These are phyloP conservation scores for Calonectria naviculata DNA, from an alignment of 2,329 filamentous ascomycete genomes.

Conservation along the genomic window DNA sequence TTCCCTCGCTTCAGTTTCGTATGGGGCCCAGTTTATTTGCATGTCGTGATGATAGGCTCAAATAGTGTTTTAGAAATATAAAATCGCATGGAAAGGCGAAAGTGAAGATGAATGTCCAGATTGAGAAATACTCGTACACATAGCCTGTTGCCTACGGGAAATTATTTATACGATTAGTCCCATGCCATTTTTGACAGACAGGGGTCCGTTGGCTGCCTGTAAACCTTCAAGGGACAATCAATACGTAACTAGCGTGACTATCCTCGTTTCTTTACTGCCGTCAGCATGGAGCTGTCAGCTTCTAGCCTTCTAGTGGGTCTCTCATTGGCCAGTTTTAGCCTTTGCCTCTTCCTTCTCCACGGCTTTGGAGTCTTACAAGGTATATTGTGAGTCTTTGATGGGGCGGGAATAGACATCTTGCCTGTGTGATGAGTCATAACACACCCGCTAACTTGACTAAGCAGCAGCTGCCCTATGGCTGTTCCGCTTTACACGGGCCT, in stretches of 20 bases:
- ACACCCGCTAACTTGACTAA: too few species aligned
- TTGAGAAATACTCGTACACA: neutral
- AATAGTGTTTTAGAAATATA: neutral
- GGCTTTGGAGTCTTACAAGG: neutral
- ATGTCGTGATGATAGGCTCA: neutral
- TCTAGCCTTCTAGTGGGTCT: neutral
- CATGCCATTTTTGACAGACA: neutral
- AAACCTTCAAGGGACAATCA: neutral
- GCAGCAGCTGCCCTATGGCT: too few species aligned
- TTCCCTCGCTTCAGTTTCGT: neutral
- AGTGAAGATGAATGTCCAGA: neutral
- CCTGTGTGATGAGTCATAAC: neutral
- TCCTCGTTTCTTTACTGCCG: neutral
- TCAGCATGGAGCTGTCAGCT: neutral
- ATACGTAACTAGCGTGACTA: neutral
- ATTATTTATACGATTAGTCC: neutral
- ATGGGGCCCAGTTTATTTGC: neutral
- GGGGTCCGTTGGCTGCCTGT: neutral
- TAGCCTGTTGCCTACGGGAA: neutral
- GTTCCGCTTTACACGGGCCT: too few species aligned
- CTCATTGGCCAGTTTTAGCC: neutral
- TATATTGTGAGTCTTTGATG: neutral
- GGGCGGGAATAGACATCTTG: neutral
- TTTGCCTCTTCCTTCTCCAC: neutral
- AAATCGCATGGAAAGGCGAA: neutral